Evolutionary conservation across 139 green algal species (phyloP).

Genomic region (Chlorella sp.): DNA sequence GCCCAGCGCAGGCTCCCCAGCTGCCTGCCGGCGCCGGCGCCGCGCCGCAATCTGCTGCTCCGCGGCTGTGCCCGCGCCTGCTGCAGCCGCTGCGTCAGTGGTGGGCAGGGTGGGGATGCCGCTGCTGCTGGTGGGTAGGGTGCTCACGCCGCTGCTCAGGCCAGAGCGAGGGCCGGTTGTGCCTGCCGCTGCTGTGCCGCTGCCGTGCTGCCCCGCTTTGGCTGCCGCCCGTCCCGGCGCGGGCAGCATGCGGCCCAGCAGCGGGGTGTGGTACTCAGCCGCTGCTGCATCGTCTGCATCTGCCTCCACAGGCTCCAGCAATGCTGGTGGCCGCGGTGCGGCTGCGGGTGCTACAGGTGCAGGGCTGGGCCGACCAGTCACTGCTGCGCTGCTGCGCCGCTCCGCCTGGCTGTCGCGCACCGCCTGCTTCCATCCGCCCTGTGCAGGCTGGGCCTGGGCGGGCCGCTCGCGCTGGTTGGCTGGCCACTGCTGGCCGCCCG

Average conservation of each 20-base stretch:
- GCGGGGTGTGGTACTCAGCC: background rate
- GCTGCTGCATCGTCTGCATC: background rate
- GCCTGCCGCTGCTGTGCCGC: background rate
- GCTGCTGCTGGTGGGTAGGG: background rate
- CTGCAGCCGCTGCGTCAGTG: background rate
- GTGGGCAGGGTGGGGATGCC: constrained; percentile 18
- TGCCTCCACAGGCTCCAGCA: background rate
- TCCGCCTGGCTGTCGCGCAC: background rate
- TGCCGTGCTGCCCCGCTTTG: background rate
- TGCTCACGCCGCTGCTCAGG: background rate
- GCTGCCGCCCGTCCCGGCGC: background rate
- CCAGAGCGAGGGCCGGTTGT: no score
- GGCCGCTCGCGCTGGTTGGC: no score
- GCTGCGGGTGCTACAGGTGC: background rate
- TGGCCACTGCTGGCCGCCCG: background rate
- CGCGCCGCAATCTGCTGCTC: background rate
- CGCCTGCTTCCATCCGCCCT: background rate
- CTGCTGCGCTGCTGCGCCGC: background rate
- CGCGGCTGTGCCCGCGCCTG: background rate
- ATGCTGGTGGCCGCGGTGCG: background rate
- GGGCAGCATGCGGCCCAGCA: background rate
- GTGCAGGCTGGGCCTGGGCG: no score
- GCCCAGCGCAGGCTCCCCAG: background rate
- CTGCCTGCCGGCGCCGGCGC: background rate
- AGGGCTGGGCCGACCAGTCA: background rate